phyloP scores from a whole-genome alignment of 2,329 filamentous ascomycete species.

The Pezicula radicicola region DNA sequence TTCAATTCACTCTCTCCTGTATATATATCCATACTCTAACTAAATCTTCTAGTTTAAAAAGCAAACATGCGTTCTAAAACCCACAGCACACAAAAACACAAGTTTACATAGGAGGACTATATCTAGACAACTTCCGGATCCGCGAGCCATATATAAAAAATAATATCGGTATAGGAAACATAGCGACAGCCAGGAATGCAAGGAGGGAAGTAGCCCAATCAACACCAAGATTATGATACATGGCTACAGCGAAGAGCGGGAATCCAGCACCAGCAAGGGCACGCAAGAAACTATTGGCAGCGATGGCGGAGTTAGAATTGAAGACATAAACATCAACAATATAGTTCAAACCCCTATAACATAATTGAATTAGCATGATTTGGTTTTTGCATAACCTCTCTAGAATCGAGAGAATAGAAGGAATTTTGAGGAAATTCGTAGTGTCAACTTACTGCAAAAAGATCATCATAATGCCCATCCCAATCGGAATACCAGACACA shows the following conservation, averaged over 20 bases:
- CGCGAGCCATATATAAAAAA: constrained; percentile 62
- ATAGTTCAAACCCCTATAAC: constrained; percentile 33
- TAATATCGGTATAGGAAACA: constrained; percentile 73
- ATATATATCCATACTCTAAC: too few relatives aligned
- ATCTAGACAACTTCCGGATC: constrained; percentile 36
- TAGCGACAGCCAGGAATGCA: constrained; percentile 64
- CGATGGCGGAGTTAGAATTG: constrained; percentile 21
- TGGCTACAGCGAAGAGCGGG: neutral
- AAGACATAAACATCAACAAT: constrained; percentile 40
- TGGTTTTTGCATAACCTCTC: too few relatives aligned
- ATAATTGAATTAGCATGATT: neutral
- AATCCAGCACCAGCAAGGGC: constrained; percentile 27
- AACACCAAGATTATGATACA: constrained; percentile 62
- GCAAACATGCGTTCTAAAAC: too few relatives aligned
- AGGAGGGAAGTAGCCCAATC: constrained; percentile 75
- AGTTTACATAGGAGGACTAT: neutral
- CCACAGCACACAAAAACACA: neutral
- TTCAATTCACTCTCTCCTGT: too few relatives aligned
- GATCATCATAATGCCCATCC: constrained; percentile 38
- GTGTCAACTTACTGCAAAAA: constrained; percentile 31
- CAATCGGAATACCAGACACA: constrained; percentile 36
- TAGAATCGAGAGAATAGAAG: too few relatives aligned
- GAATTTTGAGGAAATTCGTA: too few relatives aligned
- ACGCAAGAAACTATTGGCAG: constrained; percentile 14
- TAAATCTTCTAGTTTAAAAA: too few relatives aligned